These are phyloP conservation scores for Trypanosoma mega DNA, from an alignment of 208 protist genomes.

Conservation along the genomic window DNA sequence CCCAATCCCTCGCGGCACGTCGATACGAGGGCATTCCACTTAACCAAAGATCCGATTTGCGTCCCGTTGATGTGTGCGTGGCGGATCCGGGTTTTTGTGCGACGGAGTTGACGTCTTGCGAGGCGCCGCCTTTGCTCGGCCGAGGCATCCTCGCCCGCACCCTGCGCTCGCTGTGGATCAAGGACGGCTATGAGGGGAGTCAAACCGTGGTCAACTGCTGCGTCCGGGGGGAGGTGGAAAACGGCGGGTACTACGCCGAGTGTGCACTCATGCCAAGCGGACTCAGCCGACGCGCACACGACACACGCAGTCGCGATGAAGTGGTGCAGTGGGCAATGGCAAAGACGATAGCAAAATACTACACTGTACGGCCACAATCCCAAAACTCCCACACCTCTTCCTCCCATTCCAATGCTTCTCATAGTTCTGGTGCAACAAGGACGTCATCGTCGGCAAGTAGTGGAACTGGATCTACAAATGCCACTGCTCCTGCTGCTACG, in stretches of 20 bases:
- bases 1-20: slow-evolving; percentile 59
- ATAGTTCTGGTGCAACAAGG: too few species aligned
- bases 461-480: too few species aligned
- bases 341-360: slow-evolving; percentile 85
- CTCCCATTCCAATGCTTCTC: too few species aligned
- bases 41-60: slow-evolving; percentile 52
- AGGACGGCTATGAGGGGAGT: slow-evolving; percentile 70
- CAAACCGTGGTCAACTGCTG: slow-evolving; percentile 78
- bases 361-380: slow-evolving; percentile 26
- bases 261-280: slow-evolving; percentile 66
- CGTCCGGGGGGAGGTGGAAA: slow-evolving; percentile 56
- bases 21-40: slow-evolving; percentile 76
- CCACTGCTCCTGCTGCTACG: too few species aligned
- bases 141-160: slow-evolving; percentile 44
- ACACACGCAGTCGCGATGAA: slow-evolving; percentile 48
- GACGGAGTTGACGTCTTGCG: slow-evolving; percentile 39
- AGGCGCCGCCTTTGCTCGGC: slow-evolving; percentile 43
- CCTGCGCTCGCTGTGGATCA: slow-evolving; percentile 69
- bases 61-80: slow-evolving; percentile 63
- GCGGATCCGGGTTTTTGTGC: slow-evolving; percentile 72
- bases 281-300: slow-evolving; percentile 59
- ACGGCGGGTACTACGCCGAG: slow-evolving; percentile 76
- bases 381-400: too few species aligned
- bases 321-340: slow-evolving; percentile 79
- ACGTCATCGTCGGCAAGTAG: too few species aligned